Conservation (phyloP, 2,329 filamentous ascomycete species). For the Calonectria naviculata region DNA sequence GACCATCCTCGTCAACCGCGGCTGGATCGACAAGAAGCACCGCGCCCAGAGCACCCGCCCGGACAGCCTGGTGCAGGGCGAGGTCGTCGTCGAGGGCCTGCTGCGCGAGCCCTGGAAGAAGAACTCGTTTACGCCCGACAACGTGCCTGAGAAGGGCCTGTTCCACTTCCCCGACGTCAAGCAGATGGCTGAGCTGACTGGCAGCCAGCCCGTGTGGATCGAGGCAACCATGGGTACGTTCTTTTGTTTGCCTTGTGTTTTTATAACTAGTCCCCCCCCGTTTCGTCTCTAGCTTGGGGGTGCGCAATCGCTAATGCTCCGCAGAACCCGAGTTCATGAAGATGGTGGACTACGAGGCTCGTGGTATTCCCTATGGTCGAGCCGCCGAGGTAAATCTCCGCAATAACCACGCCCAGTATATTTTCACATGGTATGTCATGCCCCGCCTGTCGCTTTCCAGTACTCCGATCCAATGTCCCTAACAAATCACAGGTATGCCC, state of each 20-base stretch:
- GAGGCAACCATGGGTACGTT: constrained; percentile 90
- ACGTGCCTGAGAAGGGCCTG: constrained; percentile 82
- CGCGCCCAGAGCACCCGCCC: constrained; percentile 73
- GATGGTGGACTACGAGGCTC: constrained; percentile 78
- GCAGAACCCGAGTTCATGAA: constrained; percentile 82
- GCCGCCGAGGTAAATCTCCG: constrained; percentile 90
- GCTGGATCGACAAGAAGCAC: constrained; percentile 88
- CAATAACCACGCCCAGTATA: constrained; percentile 98
- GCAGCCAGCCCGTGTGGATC: constrained; percentile 91
- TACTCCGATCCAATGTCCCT: background rate
- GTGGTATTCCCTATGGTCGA: constrained; percentile 90
- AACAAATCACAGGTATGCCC: constrained; percentile 76
- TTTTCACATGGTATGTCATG: constrained; percentile 90
- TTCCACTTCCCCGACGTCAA: constrained; percentile 96
- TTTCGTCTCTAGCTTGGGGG: background rate
- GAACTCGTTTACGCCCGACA: constrained; percentile 97
- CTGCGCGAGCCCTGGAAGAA: constrained; percentile 93
- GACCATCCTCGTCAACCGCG: constrained; percentile 87
- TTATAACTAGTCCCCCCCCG: background rate
- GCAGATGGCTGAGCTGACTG: constrained; percentile 87
- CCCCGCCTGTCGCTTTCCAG: background rate
- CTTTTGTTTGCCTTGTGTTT: constrained; percentile 8
- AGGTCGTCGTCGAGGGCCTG: constrained; percentile 85
- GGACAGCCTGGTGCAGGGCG: constrained; percentile 74
- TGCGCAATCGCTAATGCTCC: constrained; percentile 26